These are phyloP conservation scores for Dendrocalamus latiflorus DNA, from an alignment of 202 grass and related monocot species.

Conservation along the genomic window DNA sequence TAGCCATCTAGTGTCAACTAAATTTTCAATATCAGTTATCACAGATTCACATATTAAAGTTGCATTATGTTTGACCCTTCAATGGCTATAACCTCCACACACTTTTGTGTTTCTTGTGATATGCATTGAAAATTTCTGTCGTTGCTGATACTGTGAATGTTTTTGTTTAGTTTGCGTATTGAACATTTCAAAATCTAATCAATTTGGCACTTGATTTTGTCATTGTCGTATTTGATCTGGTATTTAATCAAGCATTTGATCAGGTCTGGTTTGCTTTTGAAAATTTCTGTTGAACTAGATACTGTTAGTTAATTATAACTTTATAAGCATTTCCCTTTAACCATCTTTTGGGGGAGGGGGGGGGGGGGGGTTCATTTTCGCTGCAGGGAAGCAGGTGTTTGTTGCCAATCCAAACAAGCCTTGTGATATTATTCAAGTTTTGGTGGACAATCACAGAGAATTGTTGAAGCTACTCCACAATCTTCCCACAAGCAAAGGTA, in stretches of 20 bases:
- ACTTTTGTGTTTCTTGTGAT: neutral
- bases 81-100: neutral
- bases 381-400: slow-evolving; percentile 63
- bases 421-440: slow-evolving; percentile 56
- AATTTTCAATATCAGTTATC: neutral
- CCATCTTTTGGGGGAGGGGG: neutral
- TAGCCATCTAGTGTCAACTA: neutral
- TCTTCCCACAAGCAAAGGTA: slow-evolving; percentile 88
- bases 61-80: neutral
- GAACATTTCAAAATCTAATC: neutral
- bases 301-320: neutral
- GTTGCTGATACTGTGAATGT: neutral
- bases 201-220: too few species aligned
- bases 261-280: neutral
- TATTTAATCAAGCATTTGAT: neutral
- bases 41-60: neutral
- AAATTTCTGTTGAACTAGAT: neutral
- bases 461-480: slow-evolving; percentile 70
- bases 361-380: slow-evolving; percentile 32
- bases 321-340: neutral
- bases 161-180: neutral
- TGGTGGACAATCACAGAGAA: slow-evolving; percentile 74
- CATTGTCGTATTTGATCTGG: neutral
- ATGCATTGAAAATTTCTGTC: neutral
- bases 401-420: slow-evolving; percentile 97